Evolutionary conservation across 176 grass and related monocot species (phyloP).

Genomic region (Zea mays): Zm-B73-REFERENCE-NAM-5.0 NC_050096.1:235836001-235836500

Average conservation of each 20-base stretch:
- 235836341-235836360: neutral
- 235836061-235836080: neutral
- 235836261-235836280: constrained; percentile 38
- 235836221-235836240: neutral
- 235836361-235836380: neutral
- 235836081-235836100: neutral
- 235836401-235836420: constrained; percentile 55
- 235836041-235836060: neutral
- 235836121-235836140: constrained; percentile 60
- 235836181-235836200: constrained; percentile 58
- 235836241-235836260: constrained; percentile 14
- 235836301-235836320: constrained; percentile 18
- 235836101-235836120: constrained; percentile 75
- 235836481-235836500: too few species aligned
- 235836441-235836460: neutral
- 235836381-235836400: constrained; percentile 51
- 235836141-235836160: constrained; percentile 60
- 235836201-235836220: constrained; percentile 55
- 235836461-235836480: neutral
- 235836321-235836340: constrained; percentile 7
- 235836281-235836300: constrained; percentile 48
- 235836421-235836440: neutral
- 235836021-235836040: neutral
- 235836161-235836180: constrained; percentile 67
- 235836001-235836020: neutral